Conservation (phyloP, 2,329 filamentous ascomycete genomes). For the Dactylellina haptotyla region DNA sequence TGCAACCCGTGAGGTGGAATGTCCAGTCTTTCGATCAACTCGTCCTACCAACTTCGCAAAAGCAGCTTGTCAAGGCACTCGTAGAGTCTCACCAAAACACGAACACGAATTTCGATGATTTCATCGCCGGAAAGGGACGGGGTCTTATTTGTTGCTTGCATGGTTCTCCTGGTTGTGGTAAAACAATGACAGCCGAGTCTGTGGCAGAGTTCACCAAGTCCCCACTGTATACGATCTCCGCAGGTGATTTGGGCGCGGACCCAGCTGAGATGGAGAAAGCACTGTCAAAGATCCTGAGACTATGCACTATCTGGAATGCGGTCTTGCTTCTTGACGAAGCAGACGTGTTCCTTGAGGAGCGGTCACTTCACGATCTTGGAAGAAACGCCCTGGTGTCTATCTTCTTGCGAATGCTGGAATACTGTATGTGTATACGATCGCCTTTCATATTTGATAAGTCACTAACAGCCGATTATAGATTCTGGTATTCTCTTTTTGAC, state of each 20-base stretch:
- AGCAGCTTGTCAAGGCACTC: constrained; percentile 62
- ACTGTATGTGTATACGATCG: constrained; percentile 60
- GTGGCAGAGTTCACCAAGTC: constrained; percentile 67
- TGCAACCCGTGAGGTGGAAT: constrained; percentile 75
- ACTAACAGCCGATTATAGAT: constrained; percentile 19
- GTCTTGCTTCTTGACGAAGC: constrained; percentile 87
- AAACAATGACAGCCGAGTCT: constrained; percentile 69
- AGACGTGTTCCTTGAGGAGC: constrained; percentile 84
- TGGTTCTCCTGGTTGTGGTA: constrained; percentile 68
- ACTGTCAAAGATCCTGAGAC: constrained; percentile 84
- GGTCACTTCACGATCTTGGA: constrained; percentile 82
- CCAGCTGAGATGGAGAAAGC: constrained; percentile 73
- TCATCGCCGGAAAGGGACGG: constrained; percentile 67
- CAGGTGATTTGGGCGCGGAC: constrained; percentile 60
- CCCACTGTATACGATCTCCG: constrained; percentile 66
- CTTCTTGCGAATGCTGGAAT: constrained; percentile 63
- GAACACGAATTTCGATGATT: constrained; percentile 64
- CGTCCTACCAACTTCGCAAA: constrained; percentile 59
- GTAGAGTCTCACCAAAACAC: constrained; percentile 65
- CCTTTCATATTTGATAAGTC: background rate
- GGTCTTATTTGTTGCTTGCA: constrained; percentile 63
- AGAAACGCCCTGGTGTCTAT: constrained; percentile 79
- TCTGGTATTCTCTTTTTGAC: constrained; percentile 64
- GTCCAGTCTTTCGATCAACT: constrained; percentile 59
- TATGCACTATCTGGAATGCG: constrained; percentile 86